Percentiles rank a stretch among this genome's conserved stretches.
Conservation (phyloP, 805 yeast genomes). For the Candida orba region DNA sequence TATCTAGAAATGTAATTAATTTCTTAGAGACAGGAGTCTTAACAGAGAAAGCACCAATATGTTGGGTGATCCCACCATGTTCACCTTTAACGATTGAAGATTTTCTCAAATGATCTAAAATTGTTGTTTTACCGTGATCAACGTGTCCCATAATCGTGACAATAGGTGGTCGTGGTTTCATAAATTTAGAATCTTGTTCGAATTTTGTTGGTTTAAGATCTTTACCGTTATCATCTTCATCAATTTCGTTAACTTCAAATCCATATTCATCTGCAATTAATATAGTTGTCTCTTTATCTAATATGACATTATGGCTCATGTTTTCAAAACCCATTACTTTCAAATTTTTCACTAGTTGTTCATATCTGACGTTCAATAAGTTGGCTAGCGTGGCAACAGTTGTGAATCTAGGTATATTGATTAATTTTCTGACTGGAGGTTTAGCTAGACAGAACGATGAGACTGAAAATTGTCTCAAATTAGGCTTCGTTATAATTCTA, state of each 20-base stretch:
- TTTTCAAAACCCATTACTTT: conserved; percentile 69
- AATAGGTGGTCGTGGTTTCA: conserved; percentile 78
- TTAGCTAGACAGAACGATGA: neutral
- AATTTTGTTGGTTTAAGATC: conserved; percentile 50
- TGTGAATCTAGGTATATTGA: conserved; percentile 64
- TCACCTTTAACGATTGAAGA: conserved; percentile 79
- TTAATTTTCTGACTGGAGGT: conserved; percentile 5
- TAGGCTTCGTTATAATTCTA: neutral
- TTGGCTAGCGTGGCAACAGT: conserved; percentile 76
- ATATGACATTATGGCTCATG: conserved; percentile 58
- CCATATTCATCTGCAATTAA: conserved; percentile 88
- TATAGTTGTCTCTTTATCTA: conserved; percentile 81
- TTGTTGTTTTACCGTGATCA: conserved; percentile 96
- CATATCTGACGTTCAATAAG: conserved; percentile 57
- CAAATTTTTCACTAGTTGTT: conserved; percentile 50
- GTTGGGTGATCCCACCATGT: conserved; percentile 96
- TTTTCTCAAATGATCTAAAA: conserved; percentile 78
- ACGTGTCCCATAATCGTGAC: conserved; percentile 99
- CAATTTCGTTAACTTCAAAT: conserved; percentile 40
- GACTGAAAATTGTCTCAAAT: neutral
- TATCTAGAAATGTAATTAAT: conserved; percentile 82
- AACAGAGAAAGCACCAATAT: conserved; percentile 94
- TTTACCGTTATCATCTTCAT: conserved; percentile 24
- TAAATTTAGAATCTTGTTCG: conserved; percentile 33
- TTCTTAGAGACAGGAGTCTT: conserved; percentile 68